Evolutionary conservation across 169 alveolate species (phyloP), one percentile per base, ranked within the genome.

Genomic region (Plasmodium cynomolgi): DNA sequence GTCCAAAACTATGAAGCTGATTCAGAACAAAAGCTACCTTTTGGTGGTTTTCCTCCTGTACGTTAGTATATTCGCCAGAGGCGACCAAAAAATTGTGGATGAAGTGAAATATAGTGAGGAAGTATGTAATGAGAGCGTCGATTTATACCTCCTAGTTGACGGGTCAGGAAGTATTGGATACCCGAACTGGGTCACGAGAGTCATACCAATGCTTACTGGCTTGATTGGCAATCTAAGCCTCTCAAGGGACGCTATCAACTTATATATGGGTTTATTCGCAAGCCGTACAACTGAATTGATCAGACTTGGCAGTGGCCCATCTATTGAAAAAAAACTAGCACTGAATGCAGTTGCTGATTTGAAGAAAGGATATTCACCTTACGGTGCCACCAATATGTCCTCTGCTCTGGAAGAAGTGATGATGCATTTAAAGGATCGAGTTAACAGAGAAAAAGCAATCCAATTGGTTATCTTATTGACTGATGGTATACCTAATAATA

Each of bases 111-210:
- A 91, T 34, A 71, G 17, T 34, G 95, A 82, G 44, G 54, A 91
- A 91, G 92, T 72, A 71, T 91, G 95, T 82, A 81, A 54, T 31
- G 95, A 91, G 41, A 26, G 34, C 1, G 80, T 91, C n/a, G 95
- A 91, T 54, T 17, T 91, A 3, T 68, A 91, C 29, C 9, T 91
- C 37, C 41, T 91, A 82, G 11, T 91, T 17, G 95, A 91, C 31
- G 77, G 86, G 11, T 91, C 95, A 1, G 88, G 92, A 54, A 91
- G 95, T 91, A 91, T 91, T 33, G 86, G 92, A 8, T 41, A 50
- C 26, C 0, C 31, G 13, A 91, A 91, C 44, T 91, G 95, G 95
- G 23, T 29, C 23, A 1, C 11, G 6, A 11, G n/a, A 17, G 81
- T 82, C 17, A 54, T 68, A 20, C 95, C 95, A 33, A 44, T 81